Base-by-base conservation (phyloP, 129 eudicot species). In the Silybum marianum region DNA sequence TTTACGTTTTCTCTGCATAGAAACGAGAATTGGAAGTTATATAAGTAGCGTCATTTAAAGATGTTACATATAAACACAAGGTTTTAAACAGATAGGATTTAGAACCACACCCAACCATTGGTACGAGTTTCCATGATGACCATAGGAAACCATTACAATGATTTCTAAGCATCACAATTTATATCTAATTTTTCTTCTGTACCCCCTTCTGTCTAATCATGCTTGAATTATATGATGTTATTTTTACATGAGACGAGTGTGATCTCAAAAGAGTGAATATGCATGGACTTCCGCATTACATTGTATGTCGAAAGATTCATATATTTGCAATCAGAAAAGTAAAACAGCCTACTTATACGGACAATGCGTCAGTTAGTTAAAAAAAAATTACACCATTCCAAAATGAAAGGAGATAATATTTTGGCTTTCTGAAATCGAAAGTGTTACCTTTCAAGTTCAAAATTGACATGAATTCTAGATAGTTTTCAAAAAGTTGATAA, bases 1-100 rank as follows among this genome's bases (percentile, higher is more conserved):
- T 54, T 91, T 54, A 11, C 97, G 92, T 39, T 95, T 95, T 88
- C 90, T 89, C 97, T 95, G 90, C 84, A 86, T 58, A 70, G 60
- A 73, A 28, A 81, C n/a, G 32, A 60, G 28, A 83, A 69, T 22
- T 67, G 18, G 23, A 25, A 48, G 82, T 36, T 74, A 51, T 70
- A 60, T 75, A 80, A 80, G 78, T 44, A 75, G 78, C 62, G 69
- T 48, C 13, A 22, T 36, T 9, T 26, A 36, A 72, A 67, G 54
- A 76, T 32, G 78, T 81, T 30, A 36, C 66, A 67, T 23, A 54
- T 23, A 21, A 67, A 24, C 21, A 77, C 71, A 54, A 4, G 24
- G 32, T 71, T 63, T 44, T 71, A 18, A 73, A 13, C 70, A 44
- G 76, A 36, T 63, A 23, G 9, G 16, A 42, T 48, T 51, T 71